A percentile compares a stretch with the other conserved stretches of the same genome.
phyloP scores from a whole-genome alignment of 192 early-diverging fungal genomes.

The Umbelopsis vinacea region DNA sequence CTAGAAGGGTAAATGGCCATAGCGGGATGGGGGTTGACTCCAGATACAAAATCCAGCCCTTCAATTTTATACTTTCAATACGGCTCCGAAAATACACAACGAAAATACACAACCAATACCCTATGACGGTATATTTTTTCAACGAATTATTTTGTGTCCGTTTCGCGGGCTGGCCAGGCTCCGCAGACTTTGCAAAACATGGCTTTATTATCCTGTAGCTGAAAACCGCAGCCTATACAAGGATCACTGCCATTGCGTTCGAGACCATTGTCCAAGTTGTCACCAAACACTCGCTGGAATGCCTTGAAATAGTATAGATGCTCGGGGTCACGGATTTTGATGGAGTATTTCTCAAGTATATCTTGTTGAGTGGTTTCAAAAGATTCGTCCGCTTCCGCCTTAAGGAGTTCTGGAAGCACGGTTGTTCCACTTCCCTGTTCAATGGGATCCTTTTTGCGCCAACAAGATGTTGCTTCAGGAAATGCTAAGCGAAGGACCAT shows the following conservation, averaged over 20 bases:
- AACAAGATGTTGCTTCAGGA: conserved; percentile 61
- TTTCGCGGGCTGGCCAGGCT: conserved; percentile 55
- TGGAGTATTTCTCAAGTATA: conserved; percentile 46
- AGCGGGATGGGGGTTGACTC: too few species aligned
- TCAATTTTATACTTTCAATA: too few species aligned
- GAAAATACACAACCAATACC: too few species aligned
- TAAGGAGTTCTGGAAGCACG: conserved; percentile 53
- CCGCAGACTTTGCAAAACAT: conserved; percentile 71
- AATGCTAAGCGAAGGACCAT: conserved; percentile 63
- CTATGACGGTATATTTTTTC: neutral
- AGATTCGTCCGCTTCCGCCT: conserved; percentile 23
- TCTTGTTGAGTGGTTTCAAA: conserved; percentile 36
- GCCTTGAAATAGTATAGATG: conserved; percentile 63
- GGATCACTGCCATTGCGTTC: conserved; percentile 53
- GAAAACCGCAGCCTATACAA: conserved; percentile 66
- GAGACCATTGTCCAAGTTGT: conserved; percentile 27
- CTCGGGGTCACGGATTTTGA: conserved; percentile 66
- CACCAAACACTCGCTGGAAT: conserved; percentile 53
- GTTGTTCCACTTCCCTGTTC: conserved; percentile 67
- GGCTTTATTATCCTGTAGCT: conserved; percentile 52
- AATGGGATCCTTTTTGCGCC: conserved; percentile 70
- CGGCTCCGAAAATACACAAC: neutral
- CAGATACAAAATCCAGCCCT: too few species aligned
- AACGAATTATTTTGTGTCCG: neutral
- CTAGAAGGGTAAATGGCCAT: too few species aligned